Conservation (phyloP, 768 basidiomycete genomes). For the Tricholoma furcatifolium region DNA sequence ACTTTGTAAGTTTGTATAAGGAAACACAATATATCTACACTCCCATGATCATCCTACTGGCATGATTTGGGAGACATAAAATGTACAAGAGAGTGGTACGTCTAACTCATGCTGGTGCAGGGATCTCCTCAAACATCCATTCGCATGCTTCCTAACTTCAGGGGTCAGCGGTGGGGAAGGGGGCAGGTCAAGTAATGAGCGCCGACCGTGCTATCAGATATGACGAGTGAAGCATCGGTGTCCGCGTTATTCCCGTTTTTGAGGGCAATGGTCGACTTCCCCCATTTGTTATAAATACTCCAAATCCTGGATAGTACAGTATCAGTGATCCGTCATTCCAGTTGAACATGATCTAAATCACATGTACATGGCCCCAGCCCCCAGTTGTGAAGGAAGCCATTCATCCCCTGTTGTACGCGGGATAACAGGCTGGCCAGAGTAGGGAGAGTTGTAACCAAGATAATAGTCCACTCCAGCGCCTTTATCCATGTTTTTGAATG, state of each 20-base stretch:
- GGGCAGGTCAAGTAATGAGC: background rate
- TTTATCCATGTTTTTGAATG: background rate
- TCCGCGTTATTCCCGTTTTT: background rate
- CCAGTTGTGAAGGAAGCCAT: background rate
- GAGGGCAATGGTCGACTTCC: background rate
- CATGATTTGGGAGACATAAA: too few relatives aligned
- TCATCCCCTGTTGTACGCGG: background rate
- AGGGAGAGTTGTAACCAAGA: background rate
- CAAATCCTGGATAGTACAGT: background rate
- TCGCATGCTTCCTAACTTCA: background rate
- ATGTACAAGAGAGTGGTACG: background rate
- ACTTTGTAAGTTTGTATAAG: background rate
- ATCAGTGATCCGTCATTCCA: background rate
- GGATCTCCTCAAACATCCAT: background rate
- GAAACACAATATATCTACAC: background rate
- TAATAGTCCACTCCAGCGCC: background rate
- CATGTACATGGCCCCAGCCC: background rate
- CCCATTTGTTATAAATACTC: background rate
- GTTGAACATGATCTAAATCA: background rate
- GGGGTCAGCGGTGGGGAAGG: too few relatives aligned
- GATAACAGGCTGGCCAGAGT: background rate
- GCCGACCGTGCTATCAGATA: background rate
- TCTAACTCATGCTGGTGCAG: background rate
- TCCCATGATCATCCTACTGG: too few relatives aligned
- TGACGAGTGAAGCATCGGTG: background rate